Base-by-base conservation (phyloP, 148 eudicot genomes). In the Nepenthes gracilis region DNA sequence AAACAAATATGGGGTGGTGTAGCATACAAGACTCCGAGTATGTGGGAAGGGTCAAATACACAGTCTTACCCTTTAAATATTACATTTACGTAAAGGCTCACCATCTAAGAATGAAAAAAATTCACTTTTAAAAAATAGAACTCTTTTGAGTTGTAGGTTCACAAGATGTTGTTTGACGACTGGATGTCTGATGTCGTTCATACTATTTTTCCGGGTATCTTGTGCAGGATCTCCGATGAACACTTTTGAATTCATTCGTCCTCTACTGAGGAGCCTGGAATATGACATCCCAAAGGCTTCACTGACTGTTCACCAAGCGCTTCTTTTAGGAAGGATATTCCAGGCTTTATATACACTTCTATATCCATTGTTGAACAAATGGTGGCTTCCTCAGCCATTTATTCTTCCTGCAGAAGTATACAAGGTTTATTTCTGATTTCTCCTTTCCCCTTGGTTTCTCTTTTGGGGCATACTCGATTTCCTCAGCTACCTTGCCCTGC, bases 361-460 rank as follows among this genome's bases (percentile, higher is more conserved):
- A 65, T 92, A 81, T 70, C 97, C 96, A 14, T 85, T 88, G 90
- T 71, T 92, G 67, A 85, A 66, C 56, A 68, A 67, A 32, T 58
- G 77, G 67, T 87, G 97, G 97, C 72, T 91, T 68, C 97, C 97
- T 61, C 86, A 91, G 57, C 97, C 97, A 35, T 52, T 87, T 40
- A 64, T 87, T 62, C 97, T 91, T 65, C 97, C 97, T 62, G 78
- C 96, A 71, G 97, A 91, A 81, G 93, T 87, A 14, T 78, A 79
- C 77, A 83, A 91, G 97, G 97, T 87, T 15, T 52, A 7, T 61
- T 51, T 32, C 3, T 12, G 48, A 35, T 49, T 43, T 47, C 57
- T 59, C 55, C 61, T 34, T n/a, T 7, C 35, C 45, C 50, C 36
- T 61, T 43, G n/a, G 34, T 12, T 1, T 12, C 43, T 12, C 37